phyloP scores from a whole-genome alignment of 2,329 filamentous ascomycete genomes.

The Plenodomus biglobosus region DNA sequence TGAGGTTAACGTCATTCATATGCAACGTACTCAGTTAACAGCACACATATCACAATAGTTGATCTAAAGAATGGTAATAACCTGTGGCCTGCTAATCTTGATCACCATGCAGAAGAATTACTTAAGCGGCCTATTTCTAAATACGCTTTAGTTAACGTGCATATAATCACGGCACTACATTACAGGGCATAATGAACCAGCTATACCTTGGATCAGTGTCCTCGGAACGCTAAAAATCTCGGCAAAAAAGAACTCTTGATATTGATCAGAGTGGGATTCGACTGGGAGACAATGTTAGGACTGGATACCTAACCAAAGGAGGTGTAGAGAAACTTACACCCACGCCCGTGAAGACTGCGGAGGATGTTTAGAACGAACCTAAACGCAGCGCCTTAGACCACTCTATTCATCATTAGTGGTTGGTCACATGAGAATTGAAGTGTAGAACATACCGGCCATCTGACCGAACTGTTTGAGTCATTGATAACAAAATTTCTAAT shows the following conservation, averaged over 20 bases:
- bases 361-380: slow-evolving; percentile 10
- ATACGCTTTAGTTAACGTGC: no score
- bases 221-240: not conserved
- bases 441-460: not conserved
- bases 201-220: no score
- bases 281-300: not conserved
- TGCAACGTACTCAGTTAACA: no score
- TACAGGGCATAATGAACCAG: no score
- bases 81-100: no score
- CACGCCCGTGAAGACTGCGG: slow-evolving; percentile 31
- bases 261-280: slow-evolving; percentile 29
- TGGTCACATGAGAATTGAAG: not conserved
- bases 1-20: no score
- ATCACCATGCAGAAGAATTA: no score
- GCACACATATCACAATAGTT: no score
- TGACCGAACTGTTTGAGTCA: not conserved
- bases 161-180: no score
- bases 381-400: not conserved
- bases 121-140: no score
- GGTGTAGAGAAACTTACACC: slow-evolving; percentile 9
- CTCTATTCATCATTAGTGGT: not conserved
- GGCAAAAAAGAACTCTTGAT: not conserved
- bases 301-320: not conserved
- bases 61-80: no score
- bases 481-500: not conserved